Evolutionary conservation across 2,329 filamentous ascomycete species (phyloP).

Genomic region (Colletotrichum navitas): DNA sequence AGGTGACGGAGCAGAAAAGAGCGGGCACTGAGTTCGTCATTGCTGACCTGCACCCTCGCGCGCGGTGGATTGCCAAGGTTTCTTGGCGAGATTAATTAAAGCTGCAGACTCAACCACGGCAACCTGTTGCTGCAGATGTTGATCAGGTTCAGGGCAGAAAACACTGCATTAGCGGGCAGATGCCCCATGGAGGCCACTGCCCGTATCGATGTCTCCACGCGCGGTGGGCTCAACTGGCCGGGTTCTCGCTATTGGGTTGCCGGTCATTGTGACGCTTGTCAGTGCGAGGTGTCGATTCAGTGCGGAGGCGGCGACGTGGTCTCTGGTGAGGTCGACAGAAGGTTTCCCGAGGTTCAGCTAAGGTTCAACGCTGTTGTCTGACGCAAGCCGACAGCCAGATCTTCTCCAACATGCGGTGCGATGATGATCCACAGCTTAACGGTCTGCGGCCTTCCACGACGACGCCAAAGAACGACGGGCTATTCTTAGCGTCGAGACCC

Average conservation of each 20-base stretch:
- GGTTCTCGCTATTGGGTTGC: background rate
- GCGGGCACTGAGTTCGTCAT: conserved; percentile 38
- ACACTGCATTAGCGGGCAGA: conserved; percentile 9
- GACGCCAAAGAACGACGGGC: background rate
- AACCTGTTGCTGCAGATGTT: conserved; percentile 37
- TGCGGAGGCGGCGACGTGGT: background rate
- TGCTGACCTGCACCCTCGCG: conserved; percentile 18
- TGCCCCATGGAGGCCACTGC: conserved; percentile 17
- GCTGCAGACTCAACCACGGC: background rate
- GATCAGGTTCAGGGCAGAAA: conserved; percentile 2
- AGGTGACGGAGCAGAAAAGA: conserved; percentile 19
- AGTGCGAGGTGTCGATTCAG: background rate
- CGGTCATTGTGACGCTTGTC: background rate
- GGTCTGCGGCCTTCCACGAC: background rate
- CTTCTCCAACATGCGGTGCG: conserved; percentile 17
- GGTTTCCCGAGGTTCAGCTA: conserved; percentile 5
- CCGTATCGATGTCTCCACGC: conserved; percentile 33
- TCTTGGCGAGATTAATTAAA: conserved; percentile 40
- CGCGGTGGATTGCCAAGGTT: conserved; percentile 33
- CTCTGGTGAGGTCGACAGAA: conserved; percentile 9
- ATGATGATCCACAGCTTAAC: conserved; percentile 18
- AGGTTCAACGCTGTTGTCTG: conserved; percentile 13
- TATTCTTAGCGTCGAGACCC: background rate
- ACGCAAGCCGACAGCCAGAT: conserved; percentile 6
- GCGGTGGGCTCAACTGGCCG: conserved; percentile 18